Conservation (phyloP, 2,329 filamentous ascomycete species). For the Scedosporium boydii region DNA sequence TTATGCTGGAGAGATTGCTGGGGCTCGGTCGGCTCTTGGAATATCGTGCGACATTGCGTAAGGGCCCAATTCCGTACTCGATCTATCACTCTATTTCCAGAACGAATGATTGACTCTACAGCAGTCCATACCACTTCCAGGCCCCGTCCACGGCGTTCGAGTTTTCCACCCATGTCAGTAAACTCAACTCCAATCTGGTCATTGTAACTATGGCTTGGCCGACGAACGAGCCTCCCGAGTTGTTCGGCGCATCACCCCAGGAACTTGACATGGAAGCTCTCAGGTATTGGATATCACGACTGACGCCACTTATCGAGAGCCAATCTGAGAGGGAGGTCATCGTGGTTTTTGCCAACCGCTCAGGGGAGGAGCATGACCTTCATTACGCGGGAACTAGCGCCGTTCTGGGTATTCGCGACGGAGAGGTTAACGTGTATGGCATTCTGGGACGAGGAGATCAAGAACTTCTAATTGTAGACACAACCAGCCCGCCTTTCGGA, state of each 20-base stretch:
- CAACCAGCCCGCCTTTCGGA: slow-evolving; percentile 31
- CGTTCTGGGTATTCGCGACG: slow-evolving; percentile 55
- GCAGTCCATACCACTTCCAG: slow-evolving; percentile 9
- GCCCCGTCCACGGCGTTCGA: slow-evolving; percentile 11
- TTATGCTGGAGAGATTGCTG: slow-evolving; percentile 27
- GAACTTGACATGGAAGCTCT: slow-evolving; percentile 64
- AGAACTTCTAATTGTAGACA: slow-evolving; percentile 59
- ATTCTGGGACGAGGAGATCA: slow-evolving; percentile 60
- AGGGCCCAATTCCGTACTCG: neutral
- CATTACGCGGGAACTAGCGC: slow-evolving; percentile 66
- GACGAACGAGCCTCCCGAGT: slow-evolving; percentile 40
- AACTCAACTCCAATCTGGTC: slow-evolving; percentile 49
- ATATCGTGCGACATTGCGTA: slow-evolving; percentile 50
- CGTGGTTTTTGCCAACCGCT: slow-evolving; percentile 62
- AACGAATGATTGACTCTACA: neutral
- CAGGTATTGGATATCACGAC: slow-evolving; percentile 62
- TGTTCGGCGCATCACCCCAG: slow-evolving; percentile 34
- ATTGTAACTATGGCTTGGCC: slow-evolving; percentile 72
- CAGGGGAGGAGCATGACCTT: slow-evolving; percentile 54
- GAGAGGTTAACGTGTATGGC: slow-evolving; percentile 59
- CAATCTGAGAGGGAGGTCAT: slow-evolving; percentile 50
- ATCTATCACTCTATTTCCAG: neutral
- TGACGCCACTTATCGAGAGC: slow-evolving; percentile 52
- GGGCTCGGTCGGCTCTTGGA: slow-evolving; percentile 38
- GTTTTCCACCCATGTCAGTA: slow-evolving; percentile 44